These are phyloP conservation scores for Tilletia indica DNA, from an alignment of 1,284 basidiomycete species.

Conservation along the genomic window DNA sequence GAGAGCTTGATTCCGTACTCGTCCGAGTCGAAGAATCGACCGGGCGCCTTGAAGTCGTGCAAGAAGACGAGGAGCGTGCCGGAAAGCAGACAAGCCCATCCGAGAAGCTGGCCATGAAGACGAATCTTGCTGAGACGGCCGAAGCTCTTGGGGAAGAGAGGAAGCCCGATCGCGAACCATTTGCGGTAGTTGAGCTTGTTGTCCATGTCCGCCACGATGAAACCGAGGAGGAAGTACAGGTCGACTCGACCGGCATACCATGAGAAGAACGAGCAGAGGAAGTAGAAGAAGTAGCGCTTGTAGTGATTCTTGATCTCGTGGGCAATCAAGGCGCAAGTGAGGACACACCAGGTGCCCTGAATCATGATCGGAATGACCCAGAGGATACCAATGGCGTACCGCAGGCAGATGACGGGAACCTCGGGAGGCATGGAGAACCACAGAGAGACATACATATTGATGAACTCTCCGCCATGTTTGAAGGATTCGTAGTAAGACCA, in stretches of 20 bases:
- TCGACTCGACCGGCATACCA: constrained; percentile 48
- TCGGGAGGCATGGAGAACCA: constrained; percentile 45
- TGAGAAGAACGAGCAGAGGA: constrained; percentile 35
- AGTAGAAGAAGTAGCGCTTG: constrained; percentile 48
- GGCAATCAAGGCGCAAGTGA: constrained; percentile 40
- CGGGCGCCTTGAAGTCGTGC: constrained; percentile 29
- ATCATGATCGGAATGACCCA: constrained; percentile 50
- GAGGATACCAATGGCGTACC: constrained; percentile 49
- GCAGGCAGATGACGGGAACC: constrained; percentile 34
- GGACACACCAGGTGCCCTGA: constrained; percentile 40
- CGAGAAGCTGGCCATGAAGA: constrained; percentile 35
- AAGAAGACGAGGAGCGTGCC: constrained; percentile 34
- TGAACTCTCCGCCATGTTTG: constrained; percentile 38
- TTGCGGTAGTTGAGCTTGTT: constrained; percentile 45
- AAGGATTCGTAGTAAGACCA: constrained; percentile 49
- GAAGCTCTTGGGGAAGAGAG: constrained; percentile 33
- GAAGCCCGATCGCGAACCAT: neutral
- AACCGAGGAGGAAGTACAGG: constrained; percentile 46
- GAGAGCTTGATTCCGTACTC: constrained; percentile 38
- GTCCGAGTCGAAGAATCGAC: constrained; percentile 27
- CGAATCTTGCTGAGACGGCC: constrained; percentile 30
- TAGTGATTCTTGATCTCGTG: constrained; percentile 44
- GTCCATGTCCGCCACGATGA: constrained; percentile 45
- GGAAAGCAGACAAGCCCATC: constrained; percentile 40
- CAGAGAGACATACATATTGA: constrained; percentile 41